These are phyloP conservation scores for Penicillium samsonianum DNA, from an alignment of 495 filamentous ascomycete species.

Conservation along the genomic window DNA sequence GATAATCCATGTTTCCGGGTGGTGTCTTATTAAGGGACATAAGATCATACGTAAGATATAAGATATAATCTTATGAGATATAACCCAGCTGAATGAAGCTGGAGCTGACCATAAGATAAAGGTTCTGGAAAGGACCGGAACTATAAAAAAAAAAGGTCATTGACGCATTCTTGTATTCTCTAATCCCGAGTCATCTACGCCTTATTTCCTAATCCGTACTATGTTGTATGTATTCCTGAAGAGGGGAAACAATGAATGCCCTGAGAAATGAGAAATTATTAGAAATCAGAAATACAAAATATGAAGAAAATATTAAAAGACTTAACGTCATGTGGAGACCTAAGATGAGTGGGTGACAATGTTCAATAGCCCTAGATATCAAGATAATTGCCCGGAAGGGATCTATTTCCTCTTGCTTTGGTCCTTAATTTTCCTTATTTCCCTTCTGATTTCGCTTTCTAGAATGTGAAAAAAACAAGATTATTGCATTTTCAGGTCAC, in stretches of 20 bases:
- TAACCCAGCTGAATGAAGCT: conserved; percentile 6
- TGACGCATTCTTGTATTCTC: conserved; percentile 1
- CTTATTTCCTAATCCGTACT: neutral
- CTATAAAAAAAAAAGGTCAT: conserved; percentile 3
- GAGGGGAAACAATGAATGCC: neutral
- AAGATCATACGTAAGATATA: too few species aligned
- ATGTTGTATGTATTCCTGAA: too few species aligned
- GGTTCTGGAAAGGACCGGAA: neutral
- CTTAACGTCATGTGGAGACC: conserved; percentile 1
- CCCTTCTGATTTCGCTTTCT: neutral
- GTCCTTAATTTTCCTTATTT: neutral
- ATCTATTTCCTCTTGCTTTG: neutral
- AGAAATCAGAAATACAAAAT: conserved; percentile 2
- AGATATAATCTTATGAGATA: too few species aligned
- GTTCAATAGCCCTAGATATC: neutral
- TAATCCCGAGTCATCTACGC: neutral
- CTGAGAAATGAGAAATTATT: neutral
- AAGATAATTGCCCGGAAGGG: neutral
- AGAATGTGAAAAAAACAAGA: neutral
- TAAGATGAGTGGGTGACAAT: neutral
- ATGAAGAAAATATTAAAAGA: neutral
- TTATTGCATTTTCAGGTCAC: neutral
- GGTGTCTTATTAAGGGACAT: neutral
- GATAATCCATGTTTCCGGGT: neutral
- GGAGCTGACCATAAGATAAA: conserved; percentile 9